phyloP scores from a whole-genome alignment of 768 basidiomycete species.

The Mycena floridula region DNA sequence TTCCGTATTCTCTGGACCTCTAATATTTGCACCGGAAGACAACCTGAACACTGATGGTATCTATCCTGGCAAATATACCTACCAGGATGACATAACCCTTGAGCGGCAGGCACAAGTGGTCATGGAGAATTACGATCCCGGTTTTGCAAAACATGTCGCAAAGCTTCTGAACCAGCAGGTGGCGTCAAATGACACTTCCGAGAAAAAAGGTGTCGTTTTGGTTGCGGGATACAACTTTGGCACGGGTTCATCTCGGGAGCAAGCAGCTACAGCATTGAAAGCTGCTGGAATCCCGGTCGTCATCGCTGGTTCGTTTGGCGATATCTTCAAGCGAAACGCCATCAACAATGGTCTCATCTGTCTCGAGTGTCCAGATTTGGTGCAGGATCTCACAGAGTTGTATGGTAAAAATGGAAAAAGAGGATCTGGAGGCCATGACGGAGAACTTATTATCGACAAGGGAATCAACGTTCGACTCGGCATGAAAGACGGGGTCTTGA shows the following conservation, averaged over 20 bases:
- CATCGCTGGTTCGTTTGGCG: constrained; percentile 96
- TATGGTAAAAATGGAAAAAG: constrained; percentile 73
- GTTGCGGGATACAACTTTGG: constrained; percentile 98
- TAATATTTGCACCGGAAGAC: constrained; percentile 94
- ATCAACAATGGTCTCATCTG: constrained; percentile 99
- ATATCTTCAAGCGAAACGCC: constrained; percentile 98
- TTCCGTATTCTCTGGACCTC: constrained; percentile 66
- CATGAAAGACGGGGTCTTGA: constrained; percentile 66
- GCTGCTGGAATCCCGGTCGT: constrained; percentile 90
- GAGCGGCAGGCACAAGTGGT: constrained; percentile 92
- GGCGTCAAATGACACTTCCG: constrained; percentile 12
- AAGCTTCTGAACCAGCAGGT: constrained; percentile 31
- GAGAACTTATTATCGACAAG: constrained; percentile 79
- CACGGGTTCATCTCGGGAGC: constrained; percentile 96
- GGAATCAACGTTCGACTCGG: constrained; percentile 58
- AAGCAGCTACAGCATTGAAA: constrained; percentile 96
- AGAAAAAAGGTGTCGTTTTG: constrained; percentile 65
- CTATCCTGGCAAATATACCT: constrained; percentile 98
- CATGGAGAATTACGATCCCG: constrained; percentile 98
- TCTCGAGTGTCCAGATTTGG: constrained; percentile 86
- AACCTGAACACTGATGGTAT: constrained; percentile 98
- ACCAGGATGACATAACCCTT: constrained; percentile 98
- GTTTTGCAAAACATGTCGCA: constrained; percentile 69
- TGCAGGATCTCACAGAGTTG: constrained; percentile 70
- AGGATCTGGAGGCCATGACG: constrained; percentile 71